Conservation (phyloP, 2,329 filamentous ascomycete genomes). For the Cordyceps pruinosa region DNA sequence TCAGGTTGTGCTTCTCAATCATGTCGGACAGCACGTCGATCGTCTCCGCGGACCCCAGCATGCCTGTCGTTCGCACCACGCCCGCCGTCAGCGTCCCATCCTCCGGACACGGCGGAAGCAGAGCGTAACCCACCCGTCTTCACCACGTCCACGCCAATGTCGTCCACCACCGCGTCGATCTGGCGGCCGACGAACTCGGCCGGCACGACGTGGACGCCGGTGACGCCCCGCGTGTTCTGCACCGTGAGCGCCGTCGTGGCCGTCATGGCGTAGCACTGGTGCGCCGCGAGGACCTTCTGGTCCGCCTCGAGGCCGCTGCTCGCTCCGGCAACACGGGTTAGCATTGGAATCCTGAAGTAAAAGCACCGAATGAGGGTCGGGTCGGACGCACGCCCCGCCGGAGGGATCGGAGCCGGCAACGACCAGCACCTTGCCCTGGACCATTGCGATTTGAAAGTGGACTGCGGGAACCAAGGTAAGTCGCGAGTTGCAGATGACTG, state of each 20-base stretch:
- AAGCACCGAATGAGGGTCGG: not conserved
- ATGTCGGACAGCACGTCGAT: constrained; percentile 29
- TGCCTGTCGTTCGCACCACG: constrained; percentile 21
- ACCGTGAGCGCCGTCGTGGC: constrained; percentile 93
- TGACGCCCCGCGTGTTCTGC: constrained; percentile 83
- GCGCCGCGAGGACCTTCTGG: constrained; percentile 86
- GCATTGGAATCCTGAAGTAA: not conserved
- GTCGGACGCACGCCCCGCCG: constrained; percentile 65
- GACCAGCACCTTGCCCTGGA: constrained; percentile 56
- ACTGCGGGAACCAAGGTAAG: too few relatives aligned
- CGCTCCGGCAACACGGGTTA: not conserved
- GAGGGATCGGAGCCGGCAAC: constrained; percentile 89
- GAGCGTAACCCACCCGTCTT: constrained; percentile 64
- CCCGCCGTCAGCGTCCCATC: not conserved
- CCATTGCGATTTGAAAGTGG: constrained; percentile 27
- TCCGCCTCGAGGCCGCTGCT: constrained; percentile 85
- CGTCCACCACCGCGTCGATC: constrained; percentile 75
- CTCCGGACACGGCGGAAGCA: not conserved
- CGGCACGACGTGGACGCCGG: constrained; percentile 73
- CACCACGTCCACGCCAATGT: constrained; percentile 82
- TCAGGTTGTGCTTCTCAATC: constrained; percentile 25
- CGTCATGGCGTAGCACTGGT: constrained; percentile 93
- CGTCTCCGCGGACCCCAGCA: constrained; percentile 32
- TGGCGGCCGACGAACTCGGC: constrained; percentile 74
- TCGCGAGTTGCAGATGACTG: not conserved